Percentiles rank a stretch among this genome's conserved stretches.
Conservation (phyloP, 2,329 filamentous ascomycete genomes). For the Dryadomyces sulphureus region DNA sequence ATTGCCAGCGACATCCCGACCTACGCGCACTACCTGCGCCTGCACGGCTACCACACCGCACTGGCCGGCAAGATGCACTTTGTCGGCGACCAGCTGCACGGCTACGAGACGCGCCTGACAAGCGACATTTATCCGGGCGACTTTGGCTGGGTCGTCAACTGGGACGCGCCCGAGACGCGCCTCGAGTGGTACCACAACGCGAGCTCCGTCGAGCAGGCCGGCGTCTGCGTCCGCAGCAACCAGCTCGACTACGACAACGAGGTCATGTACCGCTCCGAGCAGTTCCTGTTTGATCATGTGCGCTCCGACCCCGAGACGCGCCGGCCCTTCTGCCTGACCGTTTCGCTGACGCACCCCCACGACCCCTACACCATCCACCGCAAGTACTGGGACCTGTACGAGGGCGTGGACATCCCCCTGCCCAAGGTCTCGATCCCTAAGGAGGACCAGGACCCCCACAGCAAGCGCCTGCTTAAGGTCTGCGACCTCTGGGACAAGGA, state of each 20-base stretch:
- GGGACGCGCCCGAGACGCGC: conserved; percentile 75
- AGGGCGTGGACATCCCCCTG: conserved; percentile 73
- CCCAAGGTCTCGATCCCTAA: conserved; percentile 66
- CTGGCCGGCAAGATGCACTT: conserved; percentile 97
- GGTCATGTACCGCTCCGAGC: conserved; percentile 80
- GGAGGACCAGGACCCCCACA: conserved; percentile 74
- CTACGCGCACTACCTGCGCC: conserved; percentile 80
- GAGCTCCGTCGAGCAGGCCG: conserved; percentile 81
- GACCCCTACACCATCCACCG: conserved; percentile 90
- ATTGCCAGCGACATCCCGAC: conserved; percentile 76
- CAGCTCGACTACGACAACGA: conserved; percentile 95
- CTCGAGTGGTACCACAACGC: conserved; percentile 96
- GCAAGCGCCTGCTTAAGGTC: conserved; percentile 71
- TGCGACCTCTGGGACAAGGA: conserved; percentile 76
- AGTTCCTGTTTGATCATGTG: conserved; percentile 83
- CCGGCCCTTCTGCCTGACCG: conserved; percentile 73
- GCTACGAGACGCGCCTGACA: conserved; percentile 85
- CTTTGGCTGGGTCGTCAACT: conserved; percentile 89
- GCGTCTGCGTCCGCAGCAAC: conserved; percentile 78
- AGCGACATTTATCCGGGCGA: conserved; percentile 91
- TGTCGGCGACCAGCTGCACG: conserved; percentile 85
- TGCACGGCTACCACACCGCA: conserved; percentile 75
- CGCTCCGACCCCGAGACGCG: conserved; percentile 58
- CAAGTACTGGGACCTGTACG: conserved; percentile 87
- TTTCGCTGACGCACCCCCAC: conserved; percentile 87